These are phyloP conservation scores for Blastocystis sp. DNA, from an alignment of 352 stramenopile species.

Conservation along the genomic window DNA sequence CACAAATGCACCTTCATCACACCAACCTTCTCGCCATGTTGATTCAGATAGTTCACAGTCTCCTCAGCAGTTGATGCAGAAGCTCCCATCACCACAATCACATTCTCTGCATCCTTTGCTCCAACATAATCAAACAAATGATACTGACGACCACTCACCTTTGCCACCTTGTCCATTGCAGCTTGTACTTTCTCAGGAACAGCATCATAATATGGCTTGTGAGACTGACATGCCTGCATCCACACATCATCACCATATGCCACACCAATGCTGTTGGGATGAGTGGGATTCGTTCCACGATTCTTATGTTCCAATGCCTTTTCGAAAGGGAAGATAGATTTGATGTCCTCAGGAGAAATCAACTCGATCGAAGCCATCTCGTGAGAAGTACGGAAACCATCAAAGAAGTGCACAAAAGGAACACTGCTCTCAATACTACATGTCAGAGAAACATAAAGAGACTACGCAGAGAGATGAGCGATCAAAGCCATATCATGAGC, in stretches of 20 bases:
- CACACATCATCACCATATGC: slow-evolving; percentile 45
- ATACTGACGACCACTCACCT: slow-evolving; percentile 73
- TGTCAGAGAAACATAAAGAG: slow-evolving; percentile 50
- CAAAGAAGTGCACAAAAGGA: slow-evolving; percentile 75
- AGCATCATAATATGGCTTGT: slow-evolving; percentile 59
- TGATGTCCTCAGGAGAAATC: slow-evolving; percentile 68
- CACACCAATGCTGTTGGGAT: slow-evolving; percentile 28
- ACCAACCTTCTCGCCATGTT: slow-evolving; percentile 72
- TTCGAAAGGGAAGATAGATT: slow-evolving; percentile 66
- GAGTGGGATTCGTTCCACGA: slow-evolving; percentile 18
- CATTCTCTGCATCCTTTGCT: slow-evolving; percentile 70
- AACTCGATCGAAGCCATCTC: slow-evolving; percentile 71
- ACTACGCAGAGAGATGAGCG: slow-evolving; percentile 71
- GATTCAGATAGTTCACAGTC: slow-evolving; percentile 72
- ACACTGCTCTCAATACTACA: slow-evolving; percentile 67
- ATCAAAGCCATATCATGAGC: slow-evolving; percentile 75
- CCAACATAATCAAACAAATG: slow-evolving; percentile 76
- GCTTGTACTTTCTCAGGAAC: slow-evolving; percentile 71
- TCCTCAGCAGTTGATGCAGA: slow-evolving; percentile 68
- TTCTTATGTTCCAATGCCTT: slow-evolving; percentile 65
- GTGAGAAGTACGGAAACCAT: slow-evolving; percentile 70
- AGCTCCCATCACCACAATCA: slow-evolving; percentile 73
- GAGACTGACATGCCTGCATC: slow-evolving; percentile 39
- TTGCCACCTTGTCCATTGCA: slow-evolving; percentile 74
- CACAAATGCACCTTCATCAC: slow-evolving; percentile 74